Evolutionary conservation across 768 basidiomycete genomes (phyloP), one percentile per base, ranked within the genome.

Genomic region (Inosperma sp.): DNA sequence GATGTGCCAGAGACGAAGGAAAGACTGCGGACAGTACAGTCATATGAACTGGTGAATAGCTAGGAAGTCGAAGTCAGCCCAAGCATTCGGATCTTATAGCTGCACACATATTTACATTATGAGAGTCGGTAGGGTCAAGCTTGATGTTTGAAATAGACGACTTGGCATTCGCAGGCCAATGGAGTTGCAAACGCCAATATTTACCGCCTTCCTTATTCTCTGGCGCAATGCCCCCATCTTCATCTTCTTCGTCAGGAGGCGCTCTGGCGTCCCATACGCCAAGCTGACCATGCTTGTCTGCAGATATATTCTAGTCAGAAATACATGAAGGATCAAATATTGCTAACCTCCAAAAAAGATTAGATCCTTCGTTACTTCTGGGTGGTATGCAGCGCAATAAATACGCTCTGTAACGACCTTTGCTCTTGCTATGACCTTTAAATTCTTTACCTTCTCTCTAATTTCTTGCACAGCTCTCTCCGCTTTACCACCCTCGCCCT

Each of bases 231-330:
- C 81, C 77, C 0, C 66, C 81, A 50, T 88, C 86, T 36, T 86
- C 86, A 47, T 86, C 86, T 3, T 70, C 72, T 58, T 88, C 87
- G 25, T 87, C 86, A 17, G 68, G 58, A 7, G 81, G 69, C 2
- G 90, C 88, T 54, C 79, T 78, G 8, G 90, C 84, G 66, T 93
- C 90, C 90, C 90, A 93, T 29, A 93, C 83, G 3, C 88, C 90
- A 33, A 93, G 69, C 59, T 83, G 79, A 0, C 90, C 90, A 56
- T 88, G 82, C 59, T 91, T 93, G 59, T 92, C 90, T 90, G 52
- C 12, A 45, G 30, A 23, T 17, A 5, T 8, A 34, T 19, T 13
- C 33, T 6, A 10, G 37, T 14, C 16, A 34, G 17, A 33, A 35
- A 44, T 22, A 14, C 31, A 19, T 45, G 5, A 16, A 55, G 30